Conservation (phyloP, 139 green algal species). For the Limnomonas spitsbergensis region DNA sequence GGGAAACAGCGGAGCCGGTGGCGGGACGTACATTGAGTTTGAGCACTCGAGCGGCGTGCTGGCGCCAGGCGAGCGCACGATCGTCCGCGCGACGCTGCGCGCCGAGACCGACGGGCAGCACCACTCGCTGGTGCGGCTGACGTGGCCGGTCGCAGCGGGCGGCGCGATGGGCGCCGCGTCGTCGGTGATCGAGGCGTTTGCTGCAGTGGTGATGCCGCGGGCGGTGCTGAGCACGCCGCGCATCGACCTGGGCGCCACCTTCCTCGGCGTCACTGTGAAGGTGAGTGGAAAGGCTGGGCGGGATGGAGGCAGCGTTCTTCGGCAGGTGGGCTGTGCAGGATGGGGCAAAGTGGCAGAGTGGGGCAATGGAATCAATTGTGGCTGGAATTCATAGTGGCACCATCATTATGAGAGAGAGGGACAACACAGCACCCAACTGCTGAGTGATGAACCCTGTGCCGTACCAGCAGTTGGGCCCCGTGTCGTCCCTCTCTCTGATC, state of each 20-base stretch:
- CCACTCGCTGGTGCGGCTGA: constrained; percentile 29
- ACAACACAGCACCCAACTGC: too few relatives aligned
- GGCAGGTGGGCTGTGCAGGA: not conserved
- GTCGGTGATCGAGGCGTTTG: constrained; percentile 18
- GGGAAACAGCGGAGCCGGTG: not conserved
- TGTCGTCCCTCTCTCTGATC: too few relatives aligned
- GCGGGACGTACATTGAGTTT: constrained; percentile 31
- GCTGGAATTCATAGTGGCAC: too few relatives aligned
- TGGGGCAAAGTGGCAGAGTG: not conserved
- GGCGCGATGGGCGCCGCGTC: not conserved
- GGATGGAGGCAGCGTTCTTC: not conserved
- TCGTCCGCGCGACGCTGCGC: constrained; percentile 20
- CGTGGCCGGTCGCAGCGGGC: not conserved
- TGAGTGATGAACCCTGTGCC: too few relatives aligned
- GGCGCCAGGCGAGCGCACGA: constrained; percentile 20
- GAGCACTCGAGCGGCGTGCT: constrained; percentile 22
- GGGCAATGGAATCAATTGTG: too few relatives aligned
- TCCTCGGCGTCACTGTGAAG: constrained; percentile 25
- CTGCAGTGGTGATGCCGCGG: constrained; percentile 38
- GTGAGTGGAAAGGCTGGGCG: not conserved
- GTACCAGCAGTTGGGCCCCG: too few relatives aligned
- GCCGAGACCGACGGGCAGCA: constrained; percentile 33
- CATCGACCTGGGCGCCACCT: constrained; percentile 40
- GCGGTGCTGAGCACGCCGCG: constrained; percentile 26
- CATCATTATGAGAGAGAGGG: too few relatives aligned